These are phyloP conservation scores for Collybiopsis luxurians DNA, from an alignment of 768 basidiomycete species.

Conservation along the genomic window DNA sequence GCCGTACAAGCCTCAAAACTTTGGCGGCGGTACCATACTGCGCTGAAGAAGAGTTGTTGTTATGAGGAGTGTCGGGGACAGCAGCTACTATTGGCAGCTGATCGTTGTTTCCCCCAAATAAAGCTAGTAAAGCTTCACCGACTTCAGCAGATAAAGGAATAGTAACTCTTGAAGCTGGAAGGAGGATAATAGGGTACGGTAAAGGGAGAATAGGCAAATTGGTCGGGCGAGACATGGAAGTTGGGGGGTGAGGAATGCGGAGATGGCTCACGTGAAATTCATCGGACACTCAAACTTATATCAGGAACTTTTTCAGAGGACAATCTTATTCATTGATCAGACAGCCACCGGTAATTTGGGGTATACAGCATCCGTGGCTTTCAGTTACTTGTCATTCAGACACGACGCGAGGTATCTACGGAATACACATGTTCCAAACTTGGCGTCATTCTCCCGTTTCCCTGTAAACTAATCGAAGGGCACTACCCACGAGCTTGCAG, in stretches of 20 bases:
- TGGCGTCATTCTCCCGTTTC: too few relatives aligned
- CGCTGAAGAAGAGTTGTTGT: slow-evolving; percentile 30
- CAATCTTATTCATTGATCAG: too few relatives aligned
- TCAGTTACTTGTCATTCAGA: too few relatives aligned
- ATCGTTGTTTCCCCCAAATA: slow-evolving; percentile 71
- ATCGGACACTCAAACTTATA: not conserved
- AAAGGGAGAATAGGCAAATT: slow-evolving; percentile 71
- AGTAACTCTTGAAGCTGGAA: slow-evolving; percentile 70
- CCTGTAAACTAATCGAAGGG: too few relatives aligned
- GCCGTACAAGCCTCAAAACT: slow-evolving; percentile 65
- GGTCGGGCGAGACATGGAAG: slow-evolving; percentile 19
- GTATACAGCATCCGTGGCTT: too few relatives aligned
- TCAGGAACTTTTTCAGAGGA: too few relatives aligned
- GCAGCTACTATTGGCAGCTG: slow-evolving; percentile 69
- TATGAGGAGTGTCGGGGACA: slow-evolving; percentile 45
- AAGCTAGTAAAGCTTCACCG: slow-evolving; percentile 62
- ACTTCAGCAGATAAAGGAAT: slow-evolving; percentile 60
- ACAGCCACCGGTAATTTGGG: too few relatives aligned
- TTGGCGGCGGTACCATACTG: slow-evolving; percentile 72
- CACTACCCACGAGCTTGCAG: too few relatives aligned
- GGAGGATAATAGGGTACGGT: slow-evolving; percentile 67
- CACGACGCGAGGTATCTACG: too few relatives aligned
- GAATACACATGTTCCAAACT: too few relatives aligned
- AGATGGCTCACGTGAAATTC: not conserved
- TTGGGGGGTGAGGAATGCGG: not conserved